A percentile compares a stretch with the other conserved stretches of the same genome.
Conservation (phyloP, 768 basidiomycete species). For the Botryobasidium botryosum region DNA sequence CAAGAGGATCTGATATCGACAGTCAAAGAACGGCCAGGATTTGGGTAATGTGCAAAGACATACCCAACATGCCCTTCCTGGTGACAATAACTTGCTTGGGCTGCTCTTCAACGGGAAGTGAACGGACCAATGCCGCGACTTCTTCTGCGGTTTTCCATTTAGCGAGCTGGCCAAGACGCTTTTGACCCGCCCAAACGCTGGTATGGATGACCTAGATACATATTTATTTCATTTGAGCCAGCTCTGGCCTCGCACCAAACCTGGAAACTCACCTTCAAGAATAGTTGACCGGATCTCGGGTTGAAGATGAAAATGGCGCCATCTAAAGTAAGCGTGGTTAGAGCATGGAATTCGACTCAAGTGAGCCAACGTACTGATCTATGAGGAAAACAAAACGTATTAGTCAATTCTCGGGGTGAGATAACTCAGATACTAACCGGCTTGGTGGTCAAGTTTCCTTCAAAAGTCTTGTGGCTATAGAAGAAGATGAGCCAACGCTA, state of each 20-base stretch:
- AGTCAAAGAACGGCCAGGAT: neutral
- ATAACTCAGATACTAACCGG: slow-evolving; percentile 56
- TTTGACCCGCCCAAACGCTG: slow-evolving; percentile 99
- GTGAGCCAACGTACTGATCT: slow-evolving; percentile 12
- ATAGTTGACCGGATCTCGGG: slow-evolving; percentile 92
- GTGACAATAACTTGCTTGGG: slow-evolving; percentile 99
- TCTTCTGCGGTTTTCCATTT: slow-evolving; percentile 99
- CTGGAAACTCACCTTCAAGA: slow-evolving; percentile 55
- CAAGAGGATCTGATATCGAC: slow-evolving; percentile 52
- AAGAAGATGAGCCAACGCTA: slow-evolving; percentile 11
- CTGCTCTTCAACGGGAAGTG: slow-evolving; percentile 98
- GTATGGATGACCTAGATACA: slow-evolving; percentile 73
- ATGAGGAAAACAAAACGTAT: neutral
- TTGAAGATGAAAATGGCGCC: slow-evolving; percentile 99
- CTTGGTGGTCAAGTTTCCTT: slow-evolving; percentile 98
- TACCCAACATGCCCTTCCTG: slow-evolving; percentile 97
- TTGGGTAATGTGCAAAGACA: slow-evolving; percentile 15
- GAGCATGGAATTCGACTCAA: neutral
- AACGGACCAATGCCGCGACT: slow-evolving; percentile 93
- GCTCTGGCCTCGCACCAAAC: neutral
- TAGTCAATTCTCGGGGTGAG: slow-evolving; percentile 4
- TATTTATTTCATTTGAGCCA: neutral
- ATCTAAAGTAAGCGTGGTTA: slow-evolving; percentile 28
- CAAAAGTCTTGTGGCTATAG: slow-evolving; percentile 89
- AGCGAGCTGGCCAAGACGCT: slow-evolving; percentile 96